Evolutionary conservation across 208 protist species (phyloP).

Genomic region (Wallacemonas sp.): DNA sequence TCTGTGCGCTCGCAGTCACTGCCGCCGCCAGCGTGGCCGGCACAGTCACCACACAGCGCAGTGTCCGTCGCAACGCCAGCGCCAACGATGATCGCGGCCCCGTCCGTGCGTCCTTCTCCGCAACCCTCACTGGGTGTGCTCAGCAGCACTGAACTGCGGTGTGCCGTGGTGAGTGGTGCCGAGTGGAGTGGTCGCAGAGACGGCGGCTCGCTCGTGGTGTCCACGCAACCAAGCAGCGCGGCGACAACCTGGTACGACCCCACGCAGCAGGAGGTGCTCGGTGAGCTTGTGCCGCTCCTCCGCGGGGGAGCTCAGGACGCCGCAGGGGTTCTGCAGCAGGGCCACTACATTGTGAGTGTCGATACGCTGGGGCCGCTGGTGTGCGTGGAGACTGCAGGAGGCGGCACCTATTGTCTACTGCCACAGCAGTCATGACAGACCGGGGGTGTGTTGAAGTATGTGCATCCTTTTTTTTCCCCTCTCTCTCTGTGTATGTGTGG

Average conservation of each 20-base stretch:
- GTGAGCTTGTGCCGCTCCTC: constrained; percentile 1
- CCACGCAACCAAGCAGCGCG: not conserved
- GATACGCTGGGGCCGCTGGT: not conserved
- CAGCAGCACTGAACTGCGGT: constrained; percentile 9
- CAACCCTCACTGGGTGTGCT: not conserved
- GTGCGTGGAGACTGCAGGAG: constrained; percentile 9
- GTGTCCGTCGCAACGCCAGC: too few species aligned
- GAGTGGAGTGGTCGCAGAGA: not conserved
- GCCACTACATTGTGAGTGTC: not conserved
- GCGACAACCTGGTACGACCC: not conserved
- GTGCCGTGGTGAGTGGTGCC: not conserved
- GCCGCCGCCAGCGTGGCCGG: not conserved
- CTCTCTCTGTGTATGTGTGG: not conserved
- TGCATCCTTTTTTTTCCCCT: not conserved
- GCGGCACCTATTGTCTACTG: constrained; percentile 3
- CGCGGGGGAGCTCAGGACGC: not conserved
- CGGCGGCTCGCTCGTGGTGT: not conserved
- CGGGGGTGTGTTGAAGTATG: too few species aligned
- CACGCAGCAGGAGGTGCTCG: not conserved
- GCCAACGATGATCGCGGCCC: not conserved
- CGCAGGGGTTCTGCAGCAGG: not conserved
- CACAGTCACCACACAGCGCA: not conserved
- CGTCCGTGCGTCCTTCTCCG: not conserved
- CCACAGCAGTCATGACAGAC: not conserved
- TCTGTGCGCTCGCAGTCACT: too few species aligned